These are phyloP conservation scores for Aspergillus eucalypticola DNA, from an alignment of 2,329 filamentous ascomycete species.

Conservation along the genomic window DNA sequence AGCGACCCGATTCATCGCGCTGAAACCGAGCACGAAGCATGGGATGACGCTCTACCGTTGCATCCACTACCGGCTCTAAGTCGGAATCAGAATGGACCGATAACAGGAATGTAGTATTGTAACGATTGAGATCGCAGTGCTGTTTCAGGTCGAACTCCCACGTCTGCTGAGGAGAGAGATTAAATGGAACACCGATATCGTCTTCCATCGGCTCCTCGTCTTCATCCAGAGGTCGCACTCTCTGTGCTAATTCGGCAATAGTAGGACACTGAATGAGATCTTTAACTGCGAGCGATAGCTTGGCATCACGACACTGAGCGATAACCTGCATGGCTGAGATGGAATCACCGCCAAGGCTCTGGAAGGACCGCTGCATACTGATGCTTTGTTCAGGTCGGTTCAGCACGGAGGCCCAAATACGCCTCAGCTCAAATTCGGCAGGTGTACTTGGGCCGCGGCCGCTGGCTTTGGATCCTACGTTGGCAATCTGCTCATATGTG, in stretches of 20 bases:
- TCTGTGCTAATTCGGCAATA: background rate
- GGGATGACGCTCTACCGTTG: background rate
- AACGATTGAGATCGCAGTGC: background rate
- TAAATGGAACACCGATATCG: background rate
- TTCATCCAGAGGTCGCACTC: background rate
- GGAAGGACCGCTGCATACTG: slow-evolving; percentile 52
- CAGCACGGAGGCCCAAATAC: slow-evolving; percentile 28
- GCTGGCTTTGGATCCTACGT: background rate
- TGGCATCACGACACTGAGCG: slow-evolving; percentile 9
- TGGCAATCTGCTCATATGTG: slow-evolving; percentile 7
- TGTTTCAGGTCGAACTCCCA: slow-evolving; percentile 1
- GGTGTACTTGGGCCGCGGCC: slow-evolving; percentile 4
- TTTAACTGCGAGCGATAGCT: background rate
- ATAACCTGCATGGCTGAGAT: slow-evolving; percentile 17
- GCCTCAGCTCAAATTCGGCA: slow-evolving; percentile 7
- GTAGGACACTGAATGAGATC: slow-evolving; percentile 3
- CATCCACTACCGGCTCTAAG: background rate
- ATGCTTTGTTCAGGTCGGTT: slow-evolving; percentile 46
- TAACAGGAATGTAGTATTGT: slow-evolving; percentile 1
- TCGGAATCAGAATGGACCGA: background rate
- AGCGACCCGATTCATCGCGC: background rate
- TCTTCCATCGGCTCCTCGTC: background rate
- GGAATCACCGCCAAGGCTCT: slow-evolving; percentile 38
- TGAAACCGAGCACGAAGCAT: background rate
- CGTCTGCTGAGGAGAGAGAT: background rate